phyloP scores from a whole-genome alignment of 2,329 filamentous ascomycete genomes.

The Hymenoscyphus salicellus region DNA sequence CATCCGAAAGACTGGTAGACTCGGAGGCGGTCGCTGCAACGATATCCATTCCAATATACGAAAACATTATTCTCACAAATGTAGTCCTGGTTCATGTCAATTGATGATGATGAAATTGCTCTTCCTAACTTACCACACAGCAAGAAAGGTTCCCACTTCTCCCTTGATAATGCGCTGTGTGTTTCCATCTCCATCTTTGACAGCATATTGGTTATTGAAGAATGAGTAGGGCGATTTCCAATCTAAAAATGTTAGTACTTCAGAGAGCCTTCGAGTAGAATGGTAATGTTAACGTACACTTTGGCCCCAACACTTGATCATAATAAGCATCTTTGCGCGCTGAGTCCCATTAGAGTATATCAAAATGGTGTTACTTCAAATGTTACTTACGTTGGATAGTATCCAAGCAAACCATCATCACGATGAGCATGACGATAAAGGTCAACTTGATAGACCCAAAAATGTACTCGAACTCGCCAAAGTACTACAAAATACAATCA shows the following conservation, averaged over 20 bases:
- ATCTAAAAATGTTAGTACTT: constrained; percentile 23
- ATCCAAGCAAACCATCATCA: constrained; percentile 41
- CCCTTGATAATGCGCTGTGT: constrained; percentile 36
- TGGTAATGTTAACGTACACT: constrained; percentile 31
- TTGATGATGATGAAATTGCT: not conserved
- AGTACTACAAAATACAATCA: constrained; percentile 20
- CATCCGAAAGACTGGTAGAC: constrained; percentile 36
- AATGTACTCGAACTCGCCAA: constrained; percentile 41
- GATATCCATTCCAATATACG: constrained; percentile 42
- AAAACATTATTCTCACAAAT: constrained; percentile 40
- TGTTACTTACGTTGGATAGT: constrained; percentile 37
- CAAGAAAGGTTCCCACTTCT: constrained; percentile 39
- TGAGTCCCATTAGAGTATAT: constrained; percentile 16
- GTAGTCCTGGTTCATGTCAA: constrained; percentile 34
- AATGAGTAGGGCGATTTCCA: constrained; percentile 40
- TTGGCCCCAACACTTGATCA: constrained; percentile 36
- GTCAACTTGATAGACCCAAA: constrained; percentile 40
- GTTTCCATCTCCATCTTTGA: constrained; percentile 35
- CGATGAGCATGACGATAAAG: constrained; percentile 39
- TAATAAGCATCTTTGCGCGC: constrained; percentile 40
- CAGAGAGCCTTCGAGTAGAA: not conserved
- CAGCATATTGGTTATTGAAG: constrained; percentile 37
- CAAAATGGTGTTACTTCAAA: too few relatives aligned
- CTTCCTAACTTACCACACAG: constrained; percentile 37
- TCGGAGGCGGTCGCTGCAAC: constrained; percentile 41